These are phyloP conservation scores for Oryza glumipatula DNA, from an alignment of 176 grass and related monocot genomes.

Conservation along the genomic window DNA sequence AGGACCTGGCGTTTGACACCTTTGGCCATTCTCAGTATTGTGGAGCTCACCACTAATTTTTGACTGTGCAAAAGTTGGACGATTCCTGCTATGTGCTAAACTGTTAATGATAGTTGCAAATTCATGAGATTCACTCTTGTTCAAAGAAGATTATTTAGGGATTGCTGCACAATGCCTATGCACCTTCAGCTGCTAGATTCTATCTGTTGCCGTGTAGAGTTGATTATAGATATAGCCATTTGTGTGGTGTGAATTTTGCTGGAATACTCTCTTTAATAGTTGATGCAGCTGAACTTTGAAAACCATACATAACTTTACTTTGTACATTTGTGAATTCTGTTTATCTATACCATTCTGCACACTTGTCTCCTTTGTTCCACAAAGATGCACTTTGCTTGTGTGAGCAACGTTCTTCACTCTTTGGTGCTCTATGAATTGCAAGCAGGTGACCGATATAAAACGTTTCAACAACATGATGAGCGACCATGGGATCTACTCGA, in stretches of 20 bases:
- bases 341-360: background rate
- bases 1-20: background rate
- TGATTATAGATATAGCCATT: background rate
- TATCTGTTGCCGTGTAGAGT: background rate
- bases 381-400: background rate
- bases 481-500: constrained; percentile 93
- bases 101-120: no score
- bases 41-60: no score
- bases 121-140: no score
- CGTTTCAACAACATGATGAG: constrained; percentile 99
- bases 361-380: background rate
- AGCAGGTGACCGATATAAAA: constrained; percentile 80
- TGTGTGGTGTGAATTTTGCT: background rate
- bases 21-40: background rate
- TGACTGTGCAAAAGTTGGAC: no score
- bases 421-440: background rate
- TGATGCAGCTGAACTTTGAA: constrained; percentile 2
- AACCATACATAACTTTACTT: background rate
- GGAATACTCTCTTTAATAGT: background rate
- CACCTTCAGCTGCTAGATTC: background rate
- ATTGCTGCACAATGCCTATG: background rate
- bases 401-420: background rate
- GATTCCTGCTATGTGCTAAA: no score
- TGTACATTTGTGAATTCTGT: background rate
- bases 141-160: background rate